These are phyloP conservation scores for Arachis hypogaea DNA, from an alignment of 306 rosid genomes.

Conservation along the genomic window DNA sequence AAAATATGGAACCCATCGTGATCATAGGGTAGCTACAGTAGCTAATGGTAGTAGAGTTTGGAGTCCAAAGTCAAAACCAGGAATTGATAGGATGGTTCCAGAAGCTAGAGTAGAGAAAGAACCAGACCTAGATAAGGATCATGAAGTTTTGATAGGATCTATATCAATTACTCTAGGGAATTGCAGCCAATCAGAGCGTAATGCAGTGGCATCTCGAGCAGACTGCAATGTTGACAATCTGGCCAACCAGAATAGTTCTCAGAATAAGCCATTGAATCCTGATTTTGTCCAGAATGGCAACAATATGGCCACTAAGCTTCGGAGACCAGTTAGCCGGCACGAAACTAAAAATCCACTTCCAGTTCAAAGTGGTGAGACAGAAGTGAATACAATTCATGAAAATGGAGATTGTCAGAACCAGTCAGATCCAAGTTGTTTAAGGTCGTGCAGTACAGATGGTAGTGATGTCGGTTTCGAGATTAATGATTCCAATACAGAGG, in stretches of 20 bases:
- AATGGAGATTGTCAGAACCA: conserved; percentile 40
- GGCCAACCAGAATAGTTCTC: conserved; percentile 47
- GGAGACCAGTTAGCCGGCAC: conserved; percentile 63
- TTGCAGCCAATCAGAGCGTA: conserved; percentile 49
- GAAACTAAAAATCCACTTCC: conserved; percentile 46
- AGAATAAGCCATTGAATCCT: conserved; percentile 51
- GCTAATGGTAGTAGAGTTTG: conserved; percentile 53
- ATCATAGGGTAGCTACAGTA: conserved; percentile 44
- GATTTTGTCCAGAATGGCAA: conserved; percentile 47
- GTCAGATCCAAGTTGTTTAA: conserved; percentile 38
- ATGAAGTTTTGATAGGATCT: conserved; percentile 82
- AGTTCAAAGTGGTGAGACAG: conserved; percentile 49
- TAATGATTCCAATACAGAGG: conserved; percentile 33
- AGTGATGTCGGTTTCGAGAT: conserved; percentile 34
- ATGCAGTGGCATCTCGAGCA: conserved; percentile 44
- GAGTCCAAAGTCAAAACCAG: conserved; percentile 67
- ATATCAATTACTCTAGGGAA: conserved; percentile 63
- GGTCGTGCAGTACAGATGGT: conserved; percentile 39
- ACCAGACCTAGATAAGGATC: conserved; percentile 51
- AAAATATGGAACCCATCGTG: conserved; percentile 53
- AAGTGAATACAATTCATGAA: conserved; percentile 44
- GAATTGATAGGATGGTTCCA: conserved; percentile 46
- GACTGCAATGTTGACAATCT: conserved; percentile 45
- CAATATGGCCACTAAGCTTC: conserved; percentile 51
- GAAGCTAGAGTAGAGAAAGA: conserved; percentile 49